phyloP scores from a whole-genome alignment of 495 filamentous ascomycete genomes.

The Penicillium paradoxum region DNA sequence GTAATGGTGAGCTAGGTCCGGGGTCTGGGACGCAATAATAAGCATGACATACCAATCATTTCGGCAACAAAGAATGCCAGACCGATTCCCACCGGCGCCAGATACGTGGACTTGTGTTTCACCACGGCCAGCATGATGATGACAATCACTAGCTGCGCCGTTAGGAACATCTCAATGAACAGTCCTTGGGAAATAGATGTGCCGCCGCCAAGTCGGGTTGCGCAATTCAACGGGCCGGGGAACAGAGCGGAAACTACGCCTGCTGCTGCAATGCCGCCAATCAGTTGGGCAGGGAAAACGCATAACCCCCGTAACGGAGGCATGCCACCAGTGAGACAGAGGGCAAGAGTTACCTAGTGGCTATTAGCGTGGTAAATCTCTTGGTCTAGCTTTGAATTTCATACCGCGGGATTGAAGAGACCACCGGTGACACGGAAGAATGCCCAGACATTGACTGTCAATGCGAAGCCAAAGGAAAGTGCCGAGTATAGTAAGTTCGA shows the following conservation, averaged over 20 bases:
- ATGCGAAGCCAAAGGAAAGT: conserved; percentile 66
- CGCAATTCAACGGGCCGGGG: conserved; percentile 57
- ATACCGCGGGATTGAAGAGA: conserved; percentile 74
- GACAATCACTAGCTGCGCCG: conserved; percentile 68
- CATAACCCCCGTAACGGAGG: conserved; percentile 44
- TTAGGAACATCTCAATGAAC: conserved; percentile 79
- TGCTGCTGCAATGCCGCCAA: conserved; percentile 54
- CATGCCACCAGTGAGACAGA: conserved; percentile 54
- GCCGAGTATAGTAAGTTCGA: conserved; percentile 62
- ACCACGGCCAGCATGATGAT: conserved; percentile 81
- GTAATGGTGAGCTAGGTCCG: neutral
- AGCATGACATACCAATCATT: conserved; percentile 48
- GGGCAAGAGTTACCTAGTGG: conserved; percentile 51
- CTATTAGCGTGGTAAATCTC: neutral
- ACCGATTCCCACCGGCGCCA: conserved; percentile 77
- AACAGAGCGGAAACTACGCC: conserved; percentile 60
- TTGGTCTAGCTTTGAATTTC: neutral
- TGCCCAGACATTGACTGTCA: conserved; percentile 79
- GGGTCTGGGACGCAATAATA: neutral
- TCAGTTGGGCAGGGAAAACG: conserved; percentile 51
- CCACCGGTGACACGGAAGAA: conserved; percentile 80
- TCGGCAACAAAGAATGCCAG: conserved; percentile 66
- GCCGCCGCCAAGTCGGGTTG: conserved; percentile 52
- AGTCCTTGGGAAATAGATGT: conserved; percentile 61
- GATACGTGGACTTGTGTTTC: conserved; percentile 73